Conservation (phyloP, 176 grass and related monocot genomes). For the Carex myosuroides region DNA sequence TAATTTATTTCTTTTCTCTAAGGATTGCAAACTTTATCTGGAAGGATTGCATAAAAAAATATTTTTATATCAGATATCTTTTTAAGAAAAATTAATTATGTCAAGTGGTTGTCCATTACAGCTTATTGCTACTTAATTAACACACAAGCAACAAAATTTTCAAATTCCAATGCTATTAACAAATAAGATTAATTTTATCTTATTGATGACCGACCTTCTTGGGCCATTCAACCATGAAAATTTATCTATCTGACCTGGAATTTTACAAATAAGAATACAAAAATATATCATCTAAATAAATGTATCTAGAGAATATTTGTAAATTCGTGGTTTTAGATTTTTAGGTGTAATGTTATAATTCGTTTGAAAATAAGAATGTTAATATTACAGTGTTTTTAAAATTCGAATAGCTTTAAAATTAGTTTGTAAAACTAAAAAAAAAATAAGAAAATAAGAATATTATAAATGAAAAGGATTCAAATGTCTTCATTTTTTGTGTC, state of each 20-base stretch:
- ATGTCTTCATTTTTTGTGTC: too few relatives aligned
- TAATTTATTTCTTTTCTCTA: too few relatives aligned
- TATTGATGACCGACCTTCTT: constrained; percentile 25
- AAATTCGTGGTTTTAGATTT: not conserved
- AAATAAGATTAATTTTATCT: constrained; percentile 17
- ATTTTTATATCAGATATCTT: not conserved
- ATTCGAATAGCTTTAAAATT: too few relatives aligned
- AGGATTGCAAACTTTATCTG: too few relatives aligned
- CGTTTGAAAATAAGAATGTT: not conserved
- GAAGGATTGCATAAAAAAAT: not conserved
- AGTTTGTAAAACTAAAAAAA: too few relatives aligned
- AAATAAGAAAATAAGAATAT: too few relatives aligned
- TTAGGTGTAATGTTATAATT: not conserved
- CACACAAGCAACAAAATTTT: constrained; percentile 4
- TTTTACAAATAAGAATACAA: too few relatives aligned
- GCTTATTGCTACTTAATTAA: not conserved
- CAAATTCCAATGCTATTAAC: constrained; percentile 9
- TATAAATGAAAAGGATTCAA: too few relatives aligned
- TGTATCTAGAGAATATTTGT: not conserved
- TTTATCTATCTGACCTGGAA: not conserved
- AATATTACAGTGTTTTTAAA: too few relatives aligned
- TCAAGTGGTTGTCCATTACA: not conserved
- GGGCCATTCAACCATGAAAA: not conserved
- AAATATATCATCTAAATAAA: too few relatives aligned
- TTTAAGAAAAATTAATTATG: not conserved